Evolutionary conservation across 257 asterid genomes (phyloP), one percentile per base, ranked within the genome.

Genomic region (Solanum dulcamara): DNA sequence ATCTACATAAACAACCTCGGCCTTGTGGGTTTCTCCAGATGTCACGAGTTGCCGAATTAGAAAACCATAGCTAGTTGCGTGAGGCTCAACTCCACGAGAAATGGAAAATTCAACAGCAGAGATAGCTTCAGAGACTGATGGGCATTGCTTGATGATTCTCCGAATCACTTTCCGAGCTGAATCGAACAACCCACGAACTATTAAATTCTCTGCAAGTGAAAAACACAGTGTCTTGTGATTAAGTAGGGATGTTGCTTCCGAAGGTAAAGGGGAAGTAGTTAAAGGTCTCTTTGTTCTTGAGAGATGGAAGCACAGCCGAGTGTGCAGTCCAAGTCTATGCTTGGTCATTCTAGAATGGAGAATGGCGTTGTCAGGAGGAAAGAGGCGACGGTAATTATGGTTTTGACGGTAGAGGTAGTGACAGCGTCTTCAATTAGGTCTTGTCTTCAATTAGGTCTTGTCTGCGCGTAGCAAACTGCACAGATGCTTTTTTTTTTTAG

Each of bases 131-230:
- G 88, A 72, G 18, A 82, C 62, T 10, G 94, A 85, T 57, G 89
- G 85, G 20, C 87, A 90, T 26, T 88, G 88, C 2, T 66, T 89
- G 42, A 93, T 85, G 50, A 92, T 88, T 85, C 92, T 88, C 32
- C 84, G 92, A 71, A 92, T 87, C 60, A 93, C 90, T 86, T 85
- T 87, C 86, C 85, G 92, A 48, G 93, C 92, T 5, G 87, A 89
- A 30, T 88, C 60, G 26, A 89, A 37, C 28, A 89, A 86, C 51
- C 97, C 95, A 14, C 92, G 90, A 79, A 84, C 26, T 7, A 90
- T 87, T 13, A 93, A 90, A 85, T 87, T 86, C 44, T 90, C 90
- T 48, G 85, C 92, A 30, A 88, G 46, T 8, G 90, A 85, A 88
- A 92, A 90, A 84, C 90, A 89, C 50, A 85, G 83, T 37, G 83